These are phyloP conservation scores for Moricandia moricandioides DNA, from an alignment of 345 rosid genomes.

Conservation along the genomic window DNA sequence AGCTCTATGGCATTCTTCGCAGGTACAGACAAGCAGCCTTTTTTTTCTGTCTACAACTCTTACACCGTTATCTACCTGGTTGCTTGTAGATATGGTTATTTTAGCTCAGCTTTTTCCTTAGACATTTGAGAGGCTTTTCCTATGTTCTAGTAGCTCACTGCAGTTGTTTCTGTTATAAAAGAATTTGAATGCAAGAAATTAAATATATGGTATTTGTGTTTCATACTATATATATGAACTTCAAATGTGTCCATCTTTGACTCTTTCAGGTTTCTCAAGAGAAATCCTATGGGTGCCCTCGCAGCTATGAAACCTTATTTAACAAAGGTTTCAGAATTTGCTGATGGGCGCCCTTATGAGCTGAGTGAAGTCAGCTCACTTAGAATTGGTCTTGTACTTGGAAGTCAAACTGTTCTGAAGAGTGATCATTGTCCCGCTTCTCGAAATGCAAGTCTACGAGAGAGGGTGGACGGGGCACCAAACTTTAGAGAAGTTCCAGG, in stretches of 20 bases:
- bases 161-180: neutral
- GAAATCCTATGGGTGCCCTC: conserved; percentile 96
- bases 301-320: conserved; percentile 63
- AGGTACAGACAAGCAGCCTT: conserved; percentile 50
- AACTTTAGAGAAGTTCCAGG: conserved; percentile 95
- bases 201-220: neutral
- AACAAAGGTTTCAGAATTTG: conserved; percentile 66
- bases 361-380: conserved; percentile 80
- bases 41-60: neutral
- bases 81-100: too few relatives aligned
- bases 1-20: conserved; percentile 83
- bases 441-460: conserved; percentile 65
- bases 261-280: conserved; percentile 68
- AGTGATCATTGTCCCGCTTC: conserved; percentile 98
- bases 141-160: too few relatives aligned
- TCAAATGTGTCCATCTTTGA: conserved; percentile 16
- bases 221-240: neutral
- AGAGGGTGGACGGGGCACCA: conserved; percentile 94
- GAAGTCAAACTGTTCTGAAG: conserved; percentile 93
- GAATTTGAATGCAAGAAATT: neutral
- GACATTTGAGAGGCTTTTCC: too few relatives aligned
- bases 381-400: conserved; percentile 89
- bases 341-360: conserved; percentile 83
- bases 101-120: too few relatives aligned
- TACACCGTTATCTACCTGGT: too few relatives aligned